Base-by-base conservation (phyloP, 1,284 basidiomycete species). In the Cryptococcus maquisensis region DNA sequence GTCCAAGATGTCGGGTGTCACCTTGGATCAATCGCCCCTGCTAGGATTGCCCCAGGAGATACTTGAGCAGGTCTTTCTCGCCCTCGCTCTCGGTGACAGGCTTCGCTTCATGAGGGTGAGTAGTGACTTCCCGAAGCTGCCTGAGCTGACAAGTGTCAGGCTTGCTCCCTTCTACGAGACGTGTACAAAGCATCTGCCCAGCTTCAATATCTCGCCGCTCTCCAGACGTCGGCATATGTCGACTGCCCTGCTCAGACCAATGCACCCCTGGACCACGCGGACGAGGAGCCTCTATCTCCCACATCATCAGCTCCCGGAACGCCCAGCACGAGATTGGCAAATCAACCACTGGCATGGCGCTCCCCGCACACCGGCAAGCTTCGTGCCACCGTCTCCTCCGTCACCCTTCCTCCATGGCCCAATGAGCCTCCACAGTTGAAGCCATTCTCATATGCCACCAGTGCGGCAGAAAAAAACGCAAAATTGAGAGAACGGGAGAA, bases 11-110 rank as follows among this genome's bases (percentile, higher is more conserved):
- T n/a, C n/a, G n/a, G n/a, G n/a, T n/a, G n/a, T n/a, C n/a, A n/a
- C n/a, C n/a, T n/a, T n/a, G n/a, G n/a, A n/a, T n/a, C 42, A 9
- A 8, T 16, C 42, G 15, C 20, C 20, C 21, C 15, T 59, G 23
- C 44, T 59, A 1, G 40, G 41, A 38, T 42, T 72, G 3, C 70
- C 70, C 7, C 60, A 61, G 9, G 70, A 72, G 49, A 61, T 72
- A 0, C 32, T 71, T 21, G 63, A 63, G 41, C 60, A 63, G 45
- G 47, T 72, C 9, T 67, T 57, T 32, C 40, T 64, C 8, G 18
- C 38, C 8, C 53, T 70, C 15, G 35, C 39, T 23, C 48, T 66
- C 6, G 44, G 39, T 10, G 66, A 66, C 12, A 48, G 65, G 8
- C 51, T 67, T 6, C 7, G 20, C 0, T 52, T 66, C 16, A 38